Conservation (phyloP, 2,329 filamentous ascomycete genomes). For the Rhytidhysteron rufulum region DNA sequence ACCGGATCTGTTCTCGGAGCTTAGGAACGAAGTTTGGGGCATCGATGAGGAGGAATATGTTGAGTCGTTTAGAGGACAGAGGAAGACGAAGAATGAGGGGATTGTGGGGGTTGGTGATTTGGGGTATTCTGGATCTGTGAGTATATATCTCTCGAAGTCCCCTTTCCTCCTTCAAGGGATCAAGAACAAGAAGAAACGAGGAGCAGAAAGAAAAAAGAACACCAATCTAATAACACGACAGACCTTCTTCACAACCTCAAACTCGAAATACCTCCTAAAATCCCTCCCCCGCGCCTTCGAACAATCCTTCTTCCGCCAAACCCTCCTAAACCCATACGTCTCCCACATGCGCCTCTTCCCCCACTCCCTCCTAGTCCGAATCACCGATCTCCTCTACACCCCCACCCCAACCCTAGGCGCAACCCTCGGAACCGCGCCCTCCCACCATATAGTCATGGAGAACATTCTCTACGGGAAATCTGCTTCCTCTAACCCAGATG, state of each 20-base stretch:
- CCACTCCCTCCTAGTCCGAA: constrained; percentile 63
- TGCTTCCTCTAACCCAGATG: constrained; percentile 37
- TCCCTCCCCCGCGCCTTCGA: constrained; percentile 67
- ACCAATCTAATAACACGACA: constrained; percentile 18
- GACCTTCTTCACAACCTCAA: constrained; percentile 67
- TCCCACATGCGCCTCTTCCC: constrained; percentile 60
- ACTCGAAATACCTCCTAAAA: constrained; percentile 68
- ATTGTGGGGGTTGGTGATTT: constrained; percentile 62
- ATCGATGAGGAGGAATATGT: constrained; percentile 54
- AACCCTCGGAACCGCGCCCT: constrained; percentile 58
- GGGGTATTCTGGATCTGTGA: constrained; percentile 67
- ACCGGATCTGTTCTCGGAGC: constrained; percentile 46
- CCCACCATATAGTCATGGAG: constrained; percentile 75
- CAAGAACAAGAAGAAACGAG: no score
- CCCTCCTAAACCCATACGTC: constrained; percentile 62
- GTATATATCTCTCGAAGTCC: constrained; percentile 7
- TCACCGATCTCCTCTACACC: constrained; percentile 64
- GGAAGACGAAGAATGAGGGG: constrained; percentile 34
- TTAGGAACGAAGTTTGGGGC: constrained; percentile 51
- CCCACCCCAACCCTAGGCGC: constrained; percentile 56
- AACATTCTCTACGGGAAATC: constrained; percentile 64
- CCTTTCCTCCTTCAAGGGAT: no score
- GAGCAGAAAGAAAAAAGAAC: no score
- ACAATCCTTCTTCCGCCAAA: constrained; percentile 64
- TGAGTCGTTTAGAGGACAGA: constrained; percentile 48